Evolutionary conservation across 2,329 filamentous ascomycete genomes (phyloP).

Genomic region (Cordyceps cateniannulata): DNA sequence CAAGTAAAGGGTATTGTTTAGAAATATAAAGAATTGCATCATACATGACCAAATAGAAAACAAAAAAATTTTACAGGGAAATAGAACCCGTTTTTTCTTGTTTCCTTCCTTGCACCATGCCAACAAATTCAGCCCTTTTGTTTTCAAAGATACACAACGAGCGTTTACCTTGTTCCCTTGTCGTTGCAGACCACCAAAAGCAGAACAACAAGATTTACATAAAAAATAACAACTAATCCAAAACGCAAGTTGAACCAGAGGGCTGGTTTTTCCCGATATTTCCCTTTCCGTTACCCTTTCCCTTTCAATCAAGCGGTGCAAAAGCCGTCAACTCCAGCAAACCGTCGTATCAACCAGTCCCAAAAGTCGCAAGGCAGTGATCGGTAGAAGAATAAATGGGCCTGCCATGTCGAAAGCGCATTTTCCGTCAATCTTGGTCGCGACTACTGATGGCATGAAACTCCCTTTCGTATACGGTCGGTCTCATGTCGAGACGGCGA

Average conservation of each 20-base stretch:
- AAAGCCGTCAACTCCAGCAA: conserved; percentile 8
- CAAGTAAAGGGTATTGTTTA: neutral
- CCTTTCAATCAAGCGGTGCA: conserved; percentile 4
- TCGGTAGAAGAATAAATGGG: conserved; percentile 1
- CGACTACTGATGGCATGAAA: neutral
- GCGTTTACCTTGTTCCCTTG: neutral
- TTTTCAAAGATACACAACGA: neutral
- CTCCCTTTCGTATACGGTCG: neutral
- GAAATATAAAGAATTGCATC: conserved; percentile 10
- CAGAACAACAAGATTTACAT: conserved; percentile 12
- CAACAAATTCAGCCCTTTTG: neutral
- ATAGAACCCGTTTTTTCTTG: neutral
- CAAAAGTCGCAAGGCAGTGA: neutral
- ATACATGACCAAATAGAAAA: conserved; percentile 8
- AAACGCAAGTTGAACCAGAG: neutral
- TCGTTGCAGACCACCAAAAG: conserved; percentile 7
- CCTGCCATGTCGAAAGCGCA: conserved; percentile 4
- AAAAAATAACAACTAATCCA: neutral
- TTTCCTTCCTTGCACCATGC: neutral
- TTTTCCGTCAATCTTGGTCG: neutral
- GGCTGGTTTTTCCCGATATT: neutral
- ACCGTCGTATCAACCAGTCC: conserved; percentile 3
- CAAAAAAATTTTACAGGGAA: conserved; percentile 35
- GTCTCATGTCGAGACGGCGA: neutral
- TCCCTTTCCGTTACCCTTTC: neutral